Evolutionary conservation across 805 yeast genomes (phyloP).

Genomic region (Ogataea paraovalis): DNA sequence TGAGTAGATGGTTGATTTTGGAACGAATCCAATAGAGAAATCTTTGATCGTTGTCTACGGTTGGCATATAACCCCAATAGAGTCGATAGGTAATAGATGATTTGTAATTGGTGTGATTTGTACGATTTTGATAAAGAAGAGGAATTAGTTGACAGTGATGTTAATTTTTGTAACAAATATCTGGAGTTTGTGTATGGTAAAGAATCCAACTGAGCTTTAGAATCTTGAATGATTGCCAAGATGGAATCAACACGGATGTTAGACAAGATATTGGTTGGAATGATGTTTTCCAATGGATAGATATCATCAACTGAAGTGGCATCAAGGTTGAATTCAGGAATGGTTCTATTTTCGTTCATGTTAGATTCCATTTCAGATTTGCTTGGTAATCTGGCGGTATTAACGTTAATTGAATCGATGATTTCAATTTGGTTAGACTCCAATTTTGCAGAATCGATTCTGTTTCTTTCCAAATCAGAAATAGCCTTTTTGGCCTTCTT

Average conservation of each 20-base stretch:
- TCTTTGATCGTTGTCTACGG: slow-evolving; percentile 60
- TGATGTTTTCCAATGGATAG: slow-evolving; percentile 68
- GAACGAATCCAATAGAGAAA: slow-evolving; percentile 54
- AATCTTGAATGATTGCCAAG: slow-evolving; percentile 46
- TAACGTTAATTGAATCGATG: slow-evolving; percentile 68
- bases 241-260: slow-evolving; percentile 62
- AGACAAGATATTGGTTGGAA: slow-evolving; percentile 62
- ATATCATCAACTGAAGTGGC: slow-evolving; percentile 84
- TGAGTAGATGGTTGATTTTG: slow-evolving; percentile 74
- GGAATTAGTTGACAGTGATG: slow-evolving; percentile 20
- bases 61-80: slow-evolving; percentile 75
- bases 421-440: slow-evolving; percentile 69
- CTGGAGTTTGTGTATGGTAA: slow-evolving; percentile 61
- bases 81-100: slow-evolving; percentile 76
- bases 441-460: slow-evolving; percentile 79
- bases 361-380: slow-evolving; percentile 55
- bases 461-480: slow-evolving; percentile 71
- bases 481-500: slow-evolving; percentile 93
- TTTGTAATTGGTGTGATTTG: slow-evolving; percentile 56
- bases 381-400: slow-evolving; percentile 72
- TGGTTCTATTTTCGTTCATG: slow-evolving; percentile 70
- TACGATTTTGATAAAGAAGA: slow-evolving; percentile 25
- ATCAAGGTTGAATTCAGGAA: slow-evolving; percentile 69
- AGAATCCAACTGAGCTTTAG: slow-evolving; percentile 46
- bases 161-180: slow-evolving; percentile 48